phyloP scores from a whole-genome alignment of 202 grass and related monocot genomes.

The Carex arenaria region DNA sequence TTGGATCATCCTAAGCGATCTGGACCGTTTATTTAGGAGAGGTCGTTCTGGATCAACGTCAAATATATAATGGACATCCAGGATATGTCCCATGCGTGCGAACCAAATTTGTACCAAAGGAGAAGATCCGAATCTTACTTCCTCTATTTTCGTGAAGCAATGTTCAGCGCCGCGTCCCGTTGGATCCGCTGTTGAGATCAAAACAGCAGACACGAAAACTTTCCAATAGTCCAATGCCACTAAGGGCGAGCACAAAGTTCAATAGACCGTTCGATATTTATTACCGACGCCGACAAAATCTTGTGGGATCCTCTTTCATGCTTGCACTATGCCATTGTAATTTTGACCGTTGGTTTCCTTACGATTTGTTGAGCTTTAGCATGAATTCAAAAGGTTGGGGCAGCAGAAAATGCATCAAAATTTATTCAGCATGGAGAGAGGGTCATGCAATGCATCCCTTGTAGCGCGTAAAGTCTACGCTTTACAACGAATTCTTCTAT shows the following conservation, averaged over 20 bases:
- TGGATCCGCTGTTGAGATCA: not conserved
- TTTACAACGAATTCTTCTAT: not conserved
- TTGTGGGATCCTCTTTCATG: not conserved
- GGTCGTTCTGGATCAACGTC: not conserved
- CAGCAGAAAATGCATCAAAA: not conserved
- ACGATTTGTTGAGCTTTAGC: not conserved
- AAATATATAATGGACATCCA: not conserved
- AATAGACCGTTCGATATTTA: not conserved
- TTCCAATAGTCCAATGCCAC: not conserved
- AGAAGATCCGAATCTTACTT: not conserved
- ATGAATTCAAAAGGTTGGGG: not conserved
- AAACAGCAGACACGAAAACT: not conserved
- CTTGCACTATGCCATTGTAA: too few relatives aligned
- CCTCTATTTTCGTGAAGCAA: not conserved
- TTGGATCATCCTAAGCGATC: not conserved
- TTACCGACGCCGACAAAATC: not conserved
- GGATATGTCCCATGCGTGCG: too few relatives aligned
- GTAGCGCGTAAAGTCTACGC: not conserved
- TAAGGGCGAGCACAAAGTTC: too few relatives aligned
- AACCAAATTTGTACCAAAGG: too few relatives aligned
- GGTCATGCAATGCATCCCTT: not conserved
- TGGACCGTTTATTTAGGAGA: not conserved
- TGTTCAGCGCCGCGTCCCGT: slow-evolving; percentile 12
- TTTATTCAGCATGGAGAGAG: not conserved
- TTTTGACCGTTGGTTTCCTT: not conserved